Evolutionary conservation across 768 basidiomycete species (phyloP), one percentile per base, ranked within the genome.

Genomic region (Mycena venus): DNA sequence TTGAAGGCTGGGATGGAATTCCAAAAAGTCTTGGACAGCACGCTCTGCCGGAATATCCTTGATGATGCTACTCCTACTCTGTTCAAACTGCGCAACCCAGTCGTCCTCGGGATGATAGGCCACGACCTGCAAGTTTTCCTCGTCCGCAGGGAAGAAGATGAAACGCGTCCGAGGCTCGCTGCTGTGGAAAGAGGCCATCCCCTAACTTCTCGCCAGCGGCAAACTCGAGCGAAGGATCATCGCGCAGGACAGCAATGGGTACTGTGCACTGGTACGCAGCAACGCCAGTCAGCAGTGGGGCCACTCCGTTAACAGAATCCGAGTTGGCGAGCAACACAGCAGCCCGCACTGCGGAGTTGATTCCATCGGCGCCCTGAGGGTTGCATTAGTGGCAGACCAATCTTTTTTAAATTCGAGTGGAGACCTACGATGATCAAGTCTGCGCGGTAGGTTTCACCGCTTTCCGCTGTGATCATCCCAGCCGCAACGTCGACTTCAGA

Each of bases 311-410:
- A 29, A 73, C 34, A 23, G 60, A 55, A 31, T 67, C 72, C 15
- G 59, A 31, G 23, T 36, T 59, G 2, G 56, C 44, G 0, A 67
- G 68, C 36, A 73, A 15, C 27, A 73, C 66, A 23, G 75, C 75
- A 17, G 62, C 67, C 47, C 75, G 71, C 11, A 76, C 68, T 9
- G 70, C 65, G 51, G 75, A 76, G 44, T 76, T 76, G n/a, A 76
- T 73, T 1, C 75, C 75, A 25, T 76, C 75, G 19, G 75, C 72
- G 31, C 75, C 75, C 74, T 75, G n/a, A n/a, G n/a, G n/a, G n/a
- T n/a, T n/a, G n/a, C n/a, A n/a, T n/a, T n/a, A n/a, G n/a, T n/a
- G n/a, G n/a, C n/a, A n/a, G n/a, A n/a, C n/a, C n/a, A n/a, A n/a
- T n/a, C n/a, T n/a, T n/a, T n/a, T n/a, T n/a, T n/a, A n/a, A 75